These are phyloP conservation scores for Urochloa ruziziensis DNA, from an alignment of 176 grass and related monocot species.

Conservation along the genomic window DNA sequence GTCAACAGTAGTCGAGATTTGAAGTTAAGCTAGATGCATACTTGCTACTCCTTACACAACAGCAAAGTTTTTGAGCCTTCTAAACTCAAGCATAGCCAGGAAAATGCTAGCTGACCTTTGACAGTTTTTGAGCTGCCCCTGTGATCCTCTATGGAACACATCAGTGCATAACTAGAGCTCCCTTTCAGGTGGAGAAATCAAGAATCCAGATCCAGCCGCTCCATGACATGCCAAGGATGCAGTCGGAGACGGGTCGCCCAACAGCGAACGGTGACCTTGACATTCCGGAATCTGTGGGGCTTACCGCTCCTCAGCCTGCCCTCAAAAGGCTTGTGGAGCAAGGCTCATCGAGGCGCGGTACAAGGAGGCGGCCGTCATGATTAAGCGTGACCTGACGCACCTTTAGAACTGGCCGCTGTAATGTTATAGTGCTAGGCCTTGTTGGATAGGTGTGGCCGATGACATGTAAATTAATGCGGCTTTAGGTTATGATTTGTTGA, in stretches of 20 bases:
- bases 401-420: neutral
- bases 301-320: conserved; percentile 38
- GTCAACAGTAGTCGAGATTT: conserved; percentile 3
- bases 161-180: neutral
- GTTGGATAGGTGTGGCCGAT: neutral
- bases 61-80: neutral
- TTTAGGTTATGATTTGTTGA: neutral
- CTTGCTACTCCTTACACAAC: neutral
- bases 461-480: neutral
- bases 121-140: neutral
- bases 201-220: conserved; percentile 53
- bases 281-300: conserved; percentile 80
- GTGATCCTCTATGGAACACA: too few species aligned
- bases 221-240: conserved; percentile 42
- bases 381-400: neutral
- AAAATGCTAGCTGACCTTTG: neutral
- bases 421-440: neutral
- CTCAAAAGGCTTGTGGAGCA: conserved; percentile 43
- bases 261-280: conserved; percentile 57
- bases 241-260: conserved; percentile 30
- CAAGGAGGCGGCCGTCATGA: conserved; percentile 29
- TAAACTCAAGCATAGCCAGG: neutral
- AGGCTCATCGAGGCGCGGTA: conserved; percentile 29
- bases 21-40: conserved; percentile 4
- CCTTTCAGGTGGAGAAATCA: conserved; percentile 61